Evolutionary conservation across 768 basidiomycete species (phyloP).

Genomic region (Guyanaporus albipodus): DNA sequence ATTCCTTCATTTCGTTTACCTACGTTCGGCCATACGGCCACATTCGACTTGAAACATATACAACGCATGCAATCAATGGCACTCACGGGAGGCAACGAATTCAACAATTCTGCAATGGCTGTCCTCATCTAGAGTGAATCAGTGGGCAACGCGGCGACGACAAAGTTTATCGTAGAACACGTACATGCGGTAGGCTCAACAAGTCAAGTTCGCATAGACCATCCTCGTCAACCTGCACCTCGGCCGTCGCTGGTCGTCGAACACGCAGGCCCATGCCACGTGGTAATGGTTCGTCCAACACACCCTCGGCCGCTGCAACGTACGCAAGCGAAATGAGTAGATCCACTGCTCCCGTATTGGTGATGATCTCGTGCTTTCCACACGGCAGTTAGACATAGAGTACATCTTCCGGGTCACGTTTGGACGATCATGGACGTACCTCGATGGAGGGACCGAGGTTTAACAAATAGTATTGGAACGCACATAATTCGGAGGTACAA

Average conservation of each 20-base stretch:
- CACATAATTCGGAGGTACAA: slow-evolving; percentile 60
- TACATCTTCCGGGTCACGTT: not conserved
- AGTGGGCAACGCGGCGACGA: not conserved
- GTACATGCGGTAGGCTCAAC: slow-evolving; percentile 36
- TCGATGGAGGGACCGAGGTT: slow-evolving; percentile 67
- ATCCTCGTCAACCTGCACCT: slow-evolving; percentile 19
- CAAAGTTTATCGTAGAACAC: slow-evolving; percentile 32
- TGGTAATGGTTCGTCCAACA: slow-evolving; percentile 55
- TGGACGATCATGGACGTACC: slow-evolving; percentile 32
- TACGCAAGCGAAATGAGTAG: slow-evolving; percentile 64
- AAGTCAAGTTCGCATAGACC: slow-evolving; percentile 53
- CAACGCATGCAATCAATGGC: not conserved
- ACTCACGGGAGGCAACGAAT: slow-evolving; percentile 47
- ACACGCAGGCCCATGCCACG: slow-evolving; percentile 59
- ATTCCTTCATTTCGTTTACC: slow-evolving; percentile 54
- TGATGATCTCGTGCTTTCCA: slow-evolving; percentile 64
- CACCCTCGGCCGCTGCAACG: slow-evolving; percentile 48
- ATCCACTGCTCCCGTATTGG: slow-evolving; percentile 62
- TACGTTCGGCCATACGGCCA: slow-evolving; percentile 17
- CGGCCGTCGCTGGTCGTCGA: slow-evolving; percentile 13
- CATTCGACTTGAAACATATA: not conserved
- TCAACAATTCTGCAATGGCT: slow-evolving; percentile 41
- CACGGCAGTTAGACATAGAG: not conserved
- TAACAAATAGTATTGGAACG: slow-evolving; percentile 64
- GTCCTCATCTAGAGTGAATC: slow-evolving; percentile 33